Base-by-base conservation (phyloP, 352 stramenopile genomes). In the Pythium folliculosum region DNA sequence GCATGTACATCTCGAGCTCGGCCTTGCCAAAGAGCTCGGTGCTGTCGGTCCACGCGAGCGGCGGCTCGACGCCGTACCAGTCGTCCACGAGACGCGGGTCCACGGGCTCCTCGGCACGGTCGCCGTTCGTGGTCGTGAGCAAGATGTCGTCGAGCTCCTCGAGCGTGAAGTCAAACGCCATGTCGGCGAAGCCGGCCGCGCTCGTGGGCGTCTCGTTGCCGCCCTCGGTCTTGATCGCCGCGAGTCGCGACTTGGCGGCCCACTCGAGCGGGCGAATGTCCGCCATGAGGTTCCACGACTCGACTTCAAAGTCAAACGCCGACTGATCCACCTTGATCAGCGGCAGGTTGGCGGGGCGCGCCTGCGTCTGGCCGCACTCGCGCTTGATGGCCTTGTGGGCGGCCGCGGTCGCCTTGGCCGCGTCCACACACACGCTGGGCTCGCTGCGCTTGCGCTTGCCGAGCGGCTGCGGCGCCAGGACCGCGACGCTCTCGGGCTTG, bases 111-210 rank as follows among this genome's bases (percentile, higher is more conserved):
- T 58, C 44, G 5, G 44, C 6, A 17, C 35, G 30, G 50, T 57
- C 56, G 10, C 25, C 17, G 21, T n/a, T 47, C 37, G 23, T 52
- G 27, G 49, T 57, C 14, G 68, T 71, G 21, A 69, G 54, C 37
- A 75, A 38, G 17, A 75, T 63, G 35, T 75, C 69, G 59, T 71
- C 69, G 12, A 75, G 58, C 45, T 75, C 69, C 40, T 74, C 68
- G 21, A 74, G 59, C 27, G 68, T 71, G 43, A 75, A 75, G 54
- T 75, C 60, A 48, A 75, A 75, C 5, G 44, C 44, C 45, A 65
- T 43, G 21, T 71, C 63, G 13, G 38, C 56, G 44, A 69, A 65
- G 27, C 57, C 69, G 19, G 63, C 37, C 0, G 59, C 55, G 45
- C 63, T 75, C 13, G 69, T 75, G 1, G 69, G 69, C 21, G 69